Conservation (phyloP, 2,329 filamentous ascomycete genomes). For the Corynespora cassiicola region DNA sequence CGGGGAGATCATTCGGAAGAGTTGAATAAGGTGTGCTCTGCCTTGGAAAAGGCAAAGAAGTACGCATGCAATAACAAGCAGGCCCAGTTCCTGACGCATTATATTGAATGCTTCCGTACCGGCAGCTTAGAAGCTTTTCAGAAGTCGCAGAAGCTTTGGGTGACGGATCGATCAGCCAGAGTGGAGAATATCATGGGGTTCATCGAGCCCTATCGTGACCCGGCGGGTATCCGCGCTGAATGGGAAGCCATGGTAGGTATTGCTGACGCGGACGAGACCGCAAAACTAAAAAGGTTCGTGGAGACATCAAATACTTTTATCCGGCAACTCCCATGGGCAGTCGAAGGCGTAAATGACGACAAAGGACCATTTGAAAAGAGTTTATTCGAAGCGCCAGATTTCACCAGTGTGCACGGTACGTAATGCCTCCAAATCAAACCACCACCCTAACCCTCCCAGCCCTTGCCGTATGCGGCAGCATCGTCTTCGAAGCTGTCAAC, state of each 20-base stretch:
- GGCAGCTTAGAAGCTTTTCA: conserved; percentile 12
- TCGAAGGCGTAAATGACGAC: conserved; percentile 5
- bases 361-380: conserved; percentile 12
- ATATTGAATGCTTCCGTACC: conserved; percentile 12
- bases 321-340: conserved; percentile 10
- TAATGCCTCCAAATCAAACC: neutral
- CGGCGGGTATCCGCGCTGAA: conserved; percentile 10
- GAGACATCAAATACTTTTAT: conserved; percentile 10
- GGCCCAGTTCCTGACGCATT: conserved; percentile 5
- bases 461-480: conserved; percentile 4
- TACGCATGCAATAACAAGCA: conserved; percentile 10
- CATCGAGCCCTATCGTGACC: conserved; percentile 17
- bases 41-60: conserved; percentile 7
- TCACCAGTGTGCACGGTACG: conserved; percentile 5
- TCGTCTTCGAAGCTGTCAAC: conserved; percentile 7
- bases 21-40: conserved; percentile 3
- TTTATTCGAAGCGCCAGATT: conserved; percentile 2
- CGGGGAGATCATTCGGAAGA: conserved; percentile 12
- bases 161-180: conserved; percentile 6
- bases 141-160: conserved; percentile 10
- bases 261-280: conserved; percentile 7
- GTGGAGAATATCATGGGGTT: conserved; percentile 16
- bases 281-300: conserved; percentile 5
- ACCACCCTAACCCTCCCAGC: conserved; percentile 1
- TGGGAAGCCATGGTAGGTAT: conserved; percentile 11